Conservation (phyloP, 345 rosid genomes). For the Populus davidiana region DNA sequence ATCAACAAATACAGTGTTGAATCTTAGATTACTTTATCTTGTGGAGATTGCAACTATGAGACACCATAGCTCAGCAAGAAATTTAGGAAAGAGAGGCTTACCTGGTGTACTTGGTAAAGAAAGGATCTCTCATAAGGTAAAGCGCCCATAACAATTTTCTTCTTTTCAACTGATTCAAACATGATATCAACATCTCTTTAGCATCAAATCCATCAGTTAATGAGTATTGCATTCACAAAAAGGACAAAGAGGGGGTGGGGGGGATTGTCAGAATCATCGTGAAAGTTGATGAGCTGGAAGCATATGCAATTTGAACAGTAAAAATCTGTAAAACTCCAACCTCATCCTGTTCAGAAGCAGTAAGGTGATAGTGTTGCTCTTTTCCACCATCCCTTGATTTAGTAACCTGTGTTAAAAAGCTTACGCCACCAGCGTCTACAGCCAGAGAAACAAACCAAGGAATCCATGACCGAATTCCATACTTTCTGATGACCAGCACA, state of each 20-base stretch:
- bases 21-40: not conserved
- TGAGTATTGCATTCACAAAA: not conserved
- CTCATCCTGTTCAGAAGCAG: conserved; percentile 66
- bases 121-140: conserved; percentile 94
- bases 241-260: not conserved
- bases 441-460: conserved; percentile 88
- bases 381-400: conserved; percentile 33
- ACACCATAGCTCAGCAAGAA: not conserved
- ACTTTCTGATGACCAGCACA: conserved; percentile 76
- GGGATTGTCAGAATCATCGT: not conserved
- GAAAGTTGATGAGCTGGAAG: conserved; percentile 1
- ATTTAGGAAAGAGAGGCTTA: conserved; percentile 10
- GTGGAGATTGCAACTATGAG: not conserved
- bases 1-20: not conserved
- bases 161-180: conserved; percentile 58
- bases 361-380: conserved; percentile 42
- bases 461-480: conserved; percentile 78
- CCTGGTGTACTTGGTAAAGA: conserved; percentile 86
- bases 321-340: conserved; percentile 35
- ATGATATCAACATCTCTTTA: conserved; percentile 10
- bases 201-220: not conserved
- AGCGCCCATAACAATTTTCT: conserved; percentile 89
- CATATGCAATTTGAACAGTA: not conserved
- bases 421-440: conserved; percentile 55
- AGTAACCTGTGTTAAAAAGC: conserved; percentile 46